These are phyloP conservation scores for Aspergillus sp. DNA, from an alignment of 2,329 filamentous ascomycete species.

Conservation along the genomic window DNA sequence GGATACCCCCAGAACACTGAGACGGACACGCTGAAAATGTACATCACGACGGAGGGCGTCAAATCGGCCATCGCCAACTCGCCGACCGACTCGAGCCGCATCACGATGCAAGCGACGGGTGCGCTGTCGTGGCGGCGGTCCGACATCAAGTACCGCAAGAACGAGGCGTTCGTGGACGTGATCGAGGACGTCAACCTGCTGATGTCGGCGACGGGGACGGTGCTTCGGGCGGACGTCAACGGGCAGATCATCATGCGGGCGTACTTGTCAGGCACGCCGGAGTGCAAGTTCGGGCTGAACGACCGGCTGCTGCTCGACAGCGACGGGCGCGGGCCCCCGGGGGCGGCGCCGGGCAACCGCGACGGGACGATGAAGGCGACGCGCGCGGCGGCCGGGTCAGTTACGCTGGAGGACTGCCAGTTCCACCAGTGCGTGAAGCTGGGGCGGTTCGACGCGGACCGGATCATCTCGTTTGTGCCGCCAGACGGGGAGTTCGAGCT, in stretches of 20 bases:
- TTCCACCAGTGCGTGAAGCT: conserved; percentile 99
- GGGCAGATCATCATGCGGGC: conserved; percentile 99
- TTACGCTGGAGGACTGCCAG: conserved; percentile 95
- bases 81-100: conserved; percentile 86
- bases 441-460: conserved; percentile 91
- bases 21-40: conserved; percentile 98
- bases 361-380: conserved; percentile 75
- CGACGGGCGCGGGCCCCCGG: conserved; percentile 64
- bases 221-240: conserved; percentile 91
- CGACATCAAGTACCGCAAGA: conserved; percentile 98
- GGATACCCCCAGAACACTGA: conserved; percentile 99
- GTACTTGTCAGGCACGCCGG: conserved; percentile 91
- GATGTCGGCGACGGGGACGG: conserved; percentile 96
- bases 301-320: conserved; percentile 89
- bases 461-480: conserved; percentile 95
- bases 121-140: conserved; percentile 95
- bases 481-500: conserved; percentile 98
- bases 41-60: conserved; percentile 98
- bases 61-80: conserved; percentile 72
- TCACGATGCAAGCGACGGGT: conserved; percentile 98
- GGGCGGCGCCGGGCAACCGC: conserved; percentile 54
- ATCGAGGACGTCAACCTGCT: conserved; percentile 98
- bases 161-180: conserved; percentile 98
- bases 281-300: conserved; percentile 98
- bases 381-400: conserved; percentile 89